These are phyloP conservation scores for Thielaviopsis punctulata DNA, from an alignment of 2,329 filamentous ascomycete genomes.

Conservation along the genomic window DNA sequence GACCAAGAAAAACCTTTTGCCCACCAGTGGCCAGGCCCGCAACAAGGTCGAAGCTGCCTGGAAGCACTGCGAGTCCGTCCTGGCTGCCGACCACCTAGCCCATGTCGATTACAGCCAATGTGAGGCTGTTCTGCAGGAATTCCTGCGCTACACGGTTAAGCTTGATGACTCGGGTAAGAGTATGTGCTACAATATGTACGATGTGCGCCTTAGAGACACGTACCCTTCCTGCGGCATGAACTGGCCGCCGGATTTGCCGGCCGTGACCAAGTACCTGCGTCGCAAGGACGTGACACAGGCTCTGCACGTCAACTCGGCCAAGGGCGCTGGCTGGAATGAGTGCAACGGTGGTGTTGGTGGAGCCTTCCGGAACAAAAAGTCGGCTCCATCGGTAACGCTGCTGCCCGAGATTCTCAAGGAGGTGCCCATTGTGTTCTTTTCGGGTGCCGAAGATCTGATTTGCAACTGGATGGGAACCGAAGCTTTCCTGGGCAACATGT, in stretches of 20 bases:
- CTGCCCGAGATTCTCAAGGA: constrained; percentile 64
- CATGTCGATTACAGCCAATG: constrained; percentile 53
- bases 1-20: constrained; percentile 37
- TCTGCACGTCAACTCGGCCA: constrained; percentile 66
- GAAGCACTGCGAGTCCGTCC: constrained; percentile 47
- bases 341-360: constrained; percentile 64
- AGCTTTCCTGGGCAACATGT: constrained; percentile 71
- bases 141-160: constrained; percentile 47
- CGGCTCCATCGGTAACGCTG: constrained; percentile 53
- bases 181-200: constrained; percentile 88
- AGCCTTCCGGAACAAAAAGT: constrained; percentile 53
- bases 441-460: constrained; percentile 82
- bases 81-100: constrained; percentile 28
- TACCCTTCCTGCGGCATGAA: constrained; percentile 88
- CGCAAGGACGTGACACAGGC: constrained; percentile 62
- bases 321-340: constrained; percentile 79
- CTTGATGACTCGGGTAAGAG: constrained; percentile 26
- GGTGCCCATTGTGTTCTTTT: constrained; percentile 72
- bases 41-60: constrained; percentile 48
- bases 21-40: constrained; percentile 37
- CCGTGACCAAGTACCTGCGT: constrained; percentile 71
- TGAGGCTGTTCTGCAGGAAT: constrained; percentile 56
- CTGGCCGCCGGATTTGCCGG: constrained; percentile 76
- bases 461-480: constrained; percentile 96
- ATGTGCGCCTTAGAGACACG: constrained; percentile 66